Base-by-base conservation (phyloP, 768 basidiomycete species). In the Omphalotus guepiniiformis region DNA sequence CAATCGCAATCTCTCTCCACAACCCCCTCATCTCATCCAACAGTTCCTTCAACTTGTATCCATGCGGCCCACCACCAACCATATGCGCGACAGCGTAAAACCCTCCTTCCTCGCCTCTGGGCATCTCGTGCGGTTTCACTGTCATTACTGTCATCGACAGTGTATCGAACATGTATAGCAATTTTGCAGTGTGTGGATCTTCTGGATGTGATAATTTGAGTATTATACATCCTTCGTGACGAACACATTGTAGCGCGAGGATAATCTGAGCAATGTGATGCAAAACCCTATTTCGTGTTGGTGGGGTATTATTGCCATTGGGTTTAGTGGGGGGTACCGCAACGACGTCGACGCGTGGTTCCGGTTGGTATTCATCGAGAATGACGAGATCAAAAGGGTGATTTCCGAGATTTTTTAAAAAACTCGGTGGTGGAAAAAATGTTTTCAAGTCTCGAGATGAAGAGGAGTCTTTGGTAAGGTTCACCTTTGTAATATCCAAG, bases 211-310 rank as follows among this genome's bases (percentile, higher is more conserved):
- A 47, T 23, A 63, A 54, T 40, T 57, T 56, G 35, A 63, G 55
- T 18, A 63, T 41, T 28, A 63, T 32, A 22, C 52, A 58, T 4
- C 56, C 56, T 34, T 54, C 52, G 6, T 23, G 30, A 35, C 45
- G 42, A 2, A 51, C 49, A 6, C 39, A 42, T 39, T 56, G 56
- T 26, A 63, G 34, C 12, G 50, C 59, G 39, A 61, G 50, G 23
- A 63, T 55, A 42, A 63, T 42, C 47, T 63, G 60, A 26, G 61
- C 55, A 29, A 63, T 49, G 25, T 56, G 46, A 7, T 58, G 56
- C n/a, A 50, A 54, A 42, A 59, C 54, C 28, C 40, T 25, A n/a
- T 39, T 37, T 12, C 12, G 35, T 39, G 25, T 39, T 25, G 11
- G 8, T 41, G 27, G 29, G 19, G 2, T n/a, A n/a, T n/a, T n/a